phyloP scores from a whole-genome alignment of 192 early-diverging fungal species.

The Thamnidium elegans region DNA sequence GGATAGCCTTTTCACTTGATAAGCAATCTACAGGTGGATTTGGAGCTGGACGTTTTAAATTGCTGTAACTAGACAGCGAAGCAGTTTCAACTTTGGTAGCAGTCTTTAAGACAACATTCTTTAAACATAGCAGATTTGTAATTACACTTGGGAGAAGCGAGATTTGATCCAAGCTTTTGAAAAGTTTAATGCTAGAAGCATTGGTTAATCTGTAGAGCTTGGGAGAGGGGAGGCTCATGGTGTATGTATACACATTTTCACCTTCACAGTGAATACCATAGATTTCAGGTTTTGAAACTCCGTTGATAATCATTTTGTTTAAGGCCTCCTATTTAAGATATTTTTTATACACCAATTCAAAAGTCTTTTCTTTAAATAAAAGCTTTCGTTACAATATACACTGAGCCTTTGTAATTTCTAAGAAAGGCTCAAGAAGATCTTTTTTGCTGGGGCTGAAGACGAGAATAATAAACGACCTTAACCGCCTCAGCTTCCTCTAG shows the following conservation, averaged over 20 bases:
- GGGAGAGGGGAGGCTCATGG: conserved; percentile 14
- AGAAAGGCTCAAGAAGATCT: too few relatives aligned
- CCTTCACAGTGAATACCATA: conserved; percentile 13
- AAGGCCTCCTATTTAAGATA: not conserved
- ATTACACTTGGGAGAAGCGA: conserved; percentile 6
- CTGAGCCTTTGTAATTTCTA: too few relatives aligned
- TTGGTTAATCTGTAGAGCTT: conserved; percentile 12
- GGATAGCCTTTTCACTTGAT: not conserved
- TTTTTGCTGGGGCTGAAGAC: too few relatives aligned
- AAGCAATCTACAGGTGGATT: not conserved
- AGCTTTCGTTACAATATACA: too few relatives aligned
- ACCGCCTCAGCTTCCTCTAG: too few relatives aligned
- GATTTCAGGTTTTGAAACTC: not conserved
- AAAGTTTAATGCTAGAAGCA: conserved; percentile 7
- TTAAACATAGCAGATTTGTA: conserved; percentile 6
- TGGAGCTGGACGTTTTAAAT: not conserved
- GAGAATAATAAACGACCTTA: too few relatives aligned
- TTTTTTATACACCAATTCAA: too few relatives aligned
- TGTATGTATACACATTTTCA: conserved; percentile 8
- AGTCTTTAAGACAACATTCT: conserved; percentile 2
- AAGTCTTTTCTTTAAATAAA: too few relatives aligned
- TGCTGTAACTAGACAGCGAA: not conserved
- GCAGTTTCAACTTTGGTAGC: not conserved
- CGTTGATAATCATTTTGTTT: not conserved
- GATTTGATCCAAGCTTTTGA: conserved; percentile 1